These are phyloP conservation scores for Chytridiales sp. DNA, from an alignment of 371 early-diverging fungal species.

Conservation along the genomic window DNA sequence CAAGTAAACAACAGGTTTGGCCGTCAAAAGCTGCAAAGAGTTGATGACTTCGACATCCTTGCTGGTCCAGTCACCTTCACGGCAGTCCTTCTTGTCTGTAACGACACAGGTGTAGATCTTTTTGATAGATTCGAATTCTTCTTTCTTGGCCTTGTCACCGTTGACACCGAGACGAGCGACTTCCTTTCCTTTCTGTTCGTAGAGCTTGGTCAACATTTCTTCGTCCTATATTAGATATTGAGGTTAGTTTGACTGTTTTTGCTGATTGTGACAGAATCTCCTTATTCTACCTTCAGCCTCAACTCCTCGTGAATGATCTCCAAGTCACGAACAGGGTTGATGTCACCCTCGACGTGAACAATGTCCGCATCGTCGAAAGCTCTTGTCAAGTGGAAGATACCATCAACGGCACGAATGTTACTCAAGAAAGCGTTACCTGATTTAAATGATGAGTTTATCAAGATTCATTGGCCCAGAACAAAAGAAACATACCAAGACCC, in stretches of 20 bases:
- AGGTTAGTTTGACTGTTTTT: too few relatives aligned
- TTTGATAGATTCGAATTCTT: constrained; percentile 35
- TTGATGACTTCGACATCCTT: constrained; percentile 92
- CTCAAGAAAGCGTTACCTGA: constrained; percentile 97
- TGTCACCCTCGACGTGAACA: constrained; percentile 95
- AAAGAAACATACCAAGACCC: too few relatives aligned
- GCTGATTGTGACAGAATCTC: too few relatives aligned
- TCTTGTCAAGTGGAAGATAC: constrained; percentile 97
- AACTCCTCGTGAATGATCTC: constrained; percentile 97
- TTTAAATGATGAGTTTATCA: too few relatives aligned
- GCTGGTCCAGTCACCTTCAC: constrained; percentile 81
- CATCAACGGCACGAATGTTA: constrained; percentile 97
- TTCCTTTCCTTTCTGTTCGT: constrained; percentile 48
- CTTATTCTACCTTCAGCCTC: constrained; percentile 77
- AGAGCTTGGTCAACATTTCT: constrained; percentile 52
- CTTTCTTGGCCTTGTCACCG: constrained; percentile 86
- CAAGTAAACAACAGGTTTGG: constrained; percentile 97
- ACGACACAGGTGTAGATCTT: constrained; percentile 28
- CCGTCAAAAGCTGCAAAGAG: constrained; percentile 88
- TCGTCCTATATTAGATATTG: constrained; percentile 55
- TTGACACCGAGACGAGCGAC: constrained; percentile 58
- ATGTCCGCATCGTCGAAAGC: constrained; percentile 90
- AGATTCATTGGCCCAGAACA: too few relatives aligned
- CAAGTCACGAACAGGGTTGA: constrained; percentile 95
- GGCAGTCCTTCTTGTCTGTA: constrained; percentile 76